Base-by-base conservation (phyloP, 1,139 yeast species). In the Candida sanyaensis region DNA sequence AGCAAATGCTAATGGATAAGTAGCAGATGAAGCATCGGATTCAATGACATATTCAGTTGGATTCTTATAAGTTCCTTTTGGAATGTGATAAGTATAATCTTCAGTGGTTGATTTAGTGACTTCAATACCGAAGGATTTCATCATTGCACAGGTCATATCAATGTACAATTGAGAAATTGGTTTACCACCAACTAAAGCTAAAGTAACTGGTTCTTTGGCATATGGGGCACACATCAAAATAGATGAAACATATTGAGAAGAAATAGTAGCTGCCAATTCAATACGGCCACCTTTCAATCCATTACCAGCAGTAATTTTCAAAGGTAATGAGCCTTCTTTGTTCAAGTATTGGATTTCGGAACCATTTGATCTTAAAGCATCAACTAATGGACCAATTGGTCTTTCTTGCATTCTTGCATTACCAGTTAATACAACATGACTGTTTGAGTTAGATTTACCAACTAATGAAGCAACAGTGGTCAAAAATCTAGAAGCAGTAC, bases 11-110 rank as follows among this genome's bases (percentile, higher is more conserved):
- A 93, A 78, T 41, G 99, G 99, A 62, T 93, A 93, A 10, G 99
- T 95, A 1, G 99, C 98, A 21, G 97, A 89, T 26, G 97, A 90
- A n/a, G 99, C 99, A 69, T 93, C 99, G 9, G 97, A 88, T 68
- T 93, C 99, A 56, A 93, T 83, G 32, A 87, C 88, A 61, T 93
- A 93, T 59, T 86, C 93, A 2, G 75, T 54, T 17, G 99, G 99
- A 55, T 92, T 90, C 41, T 66, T 69, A 65, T 95, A 93, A 26
- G 75, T 70, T 2, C 92, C 97, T 60, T 80, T 80, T 45, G 99
- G 99, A 65, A 93, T 90, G 62, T 86, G 88, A 68, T 93, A 93
- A 34, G 97, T 90, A 72, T 88, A 78, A 30, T 79, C 84, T 64
- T 89, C 93, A 28, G 86, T 78, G 29, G 75, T 65, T 7, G 96